Base-by-base conservation (phyloP, 768 basidiomycete species). In the Suillus alpinus region DNA sequence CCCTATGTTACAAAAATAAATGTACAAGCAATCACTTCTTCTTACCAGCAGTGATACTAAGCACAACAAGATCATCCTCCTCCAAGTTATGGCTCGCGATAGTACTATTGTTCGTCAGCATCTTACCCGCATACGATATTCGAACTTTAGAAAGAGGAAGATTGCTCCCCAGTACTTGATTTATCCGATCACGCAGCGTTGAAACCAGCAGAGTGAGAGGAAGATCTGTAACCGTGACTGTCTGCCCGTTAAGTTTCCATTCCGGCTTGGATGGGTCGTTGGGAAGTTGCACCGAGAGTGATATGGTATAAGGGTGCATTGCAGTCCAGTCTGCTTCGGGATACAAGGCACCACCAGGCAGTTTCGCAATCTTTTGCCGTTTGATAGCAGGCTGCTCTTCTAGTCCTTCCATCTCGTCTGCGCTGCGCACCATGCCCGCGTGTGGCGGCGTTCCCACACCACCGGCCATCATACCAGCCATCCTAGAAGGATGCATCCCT, bases 271-370 rank as follows among this genome's bases (percentile, higher is more conserved):
- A 85, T 1, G 88, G 77, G 67, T 95, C 88, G 57, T 78, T 81
- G 1, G 96, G 95, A 64, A 99, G 79, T 70, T 95, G 93, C 3
- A 98, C 80, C 37, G 82, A 81, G 50, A 99, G 81, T 29, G 89
- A 88, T 68, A 98, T 92, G 13, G 96, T 91, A 66, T 95, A 89
- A 36, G 94, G 92, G 72, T 98, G 94, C 84, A 94, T 87, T 51
- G 80, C 80, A 65, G 94, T 86, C 95, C 95, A 98, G 72, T 95
- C 92, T 57, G 85, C 81, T 68, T 94, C 95, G 7, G 93, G 83
- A 73, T 95, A 97, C 59, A 89, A 75, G 58, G 86, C 86, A 0
- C 94, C 94, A 32, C 87, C 92, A 2, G 92, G 91, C 40, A 94
- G 76, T 74, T 94, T 95, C 31, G 89, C 89, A 14, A 96, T 85